Base-by-base conservation (phyloP, 495 filamentous ascomycete genomes). In the Podospora appendiculata region DNA sequence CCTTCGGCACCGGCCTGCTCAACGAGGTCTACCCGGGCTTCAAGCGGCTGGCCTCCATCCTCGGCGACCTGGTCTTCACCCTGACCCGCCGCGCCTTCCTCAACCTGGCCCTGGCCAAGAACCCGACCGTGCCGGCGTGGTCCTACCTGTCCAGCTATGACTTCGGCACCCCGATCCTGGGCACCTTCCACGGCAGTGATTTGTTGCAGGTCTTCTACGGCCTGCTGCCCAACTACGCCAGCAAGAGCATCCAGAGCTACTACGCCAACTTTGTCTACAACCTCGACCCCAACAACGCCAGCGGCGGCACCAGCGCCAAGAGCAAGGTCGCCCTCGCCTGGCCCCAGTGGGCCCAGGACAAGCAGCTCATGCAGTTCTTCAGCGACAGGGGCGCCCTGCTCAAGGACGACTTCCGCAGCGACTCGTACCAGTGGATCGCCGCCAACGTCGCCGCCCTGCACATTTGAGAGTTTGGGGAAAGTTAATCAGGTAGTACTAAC, bases 41-140 rank as follows among this genome's bases (percentile, higher is more conserved):
- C 73, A 91, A 90, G 64, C 83, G 85, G 3, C 70, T 89, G 0
- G 82, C 87, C 1, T 85, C 86, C n/a, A 82, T 90, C 44, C 71
- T 89, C 0, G 86, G 86, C 25, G 86, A 90, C 54, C 59, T 83
- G 1, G 76, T 77, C 18, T 88, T 86, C 58, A 88, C 80, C 1
- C 68, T 87, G 1, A 79, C 77, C 1, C 78, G 86, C 0, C 77
- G 86, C 10, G 49, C 67, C 1, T 80, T 84, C 61, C 72, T 89
- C 35, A 60, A 73, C 8, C 35, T 47, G 1, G 60, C 76, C 2
- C 44, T 48, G 0, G 40, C 69, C 3, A 70, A 65, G 19, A 77
- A 79, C 32, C 80, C 83, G 0, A 51, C 70, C 32, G 78, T 88
- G 3, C 79, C 79, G 0, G 67, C 68, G 12, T 90, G 86, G 85